A percentile compares a stretch with the other conserved stretches of the same genome.
Conservation (phyloP, 371 early-diverging fungal genomes). For the Syncephalastrum monosporum region DNA sequence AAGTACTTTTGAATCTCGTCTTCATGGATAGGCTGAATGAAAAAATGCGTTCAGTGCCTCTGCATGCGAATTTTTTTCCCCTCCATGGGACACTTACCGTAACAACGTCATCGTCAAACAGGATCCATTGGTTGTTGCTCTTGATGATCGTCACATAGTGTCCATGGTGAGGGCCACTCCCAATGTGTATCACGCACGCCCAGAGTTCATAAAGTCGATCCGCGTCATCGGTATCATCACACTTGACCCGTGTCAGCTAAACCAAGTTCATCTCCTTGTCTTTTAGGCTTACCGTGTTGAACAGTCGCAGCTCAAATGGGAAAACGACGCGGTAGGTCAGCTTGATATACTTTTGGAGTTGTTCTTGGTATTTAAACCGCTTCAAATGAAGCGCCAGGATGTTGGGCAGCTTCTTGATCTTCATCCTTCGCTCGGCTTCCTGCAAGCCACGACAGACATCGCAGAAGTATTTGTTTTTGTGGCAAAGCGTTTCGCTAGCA, state of each 20-base stretch:
- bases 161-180: slow-evolving; percentile 95
- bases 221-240: slow-evolving; percentile 85
- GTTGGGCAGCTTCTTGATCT: slow-evolving; percentile 90
- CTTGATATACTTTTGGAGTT: slow-evolving; percentile 86
- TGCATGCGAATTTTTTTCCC: background rate
- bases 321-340: slow-evolving; percentile 94
- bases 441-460: slow-evolving; percentile 92
- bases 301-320: slow-evolving; percentile 89
- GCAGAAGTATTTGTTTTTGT: slow-evolving; percentile 96
- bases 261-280: background rate
- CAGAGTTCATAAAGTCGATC: slow-evolving; percentile 84
- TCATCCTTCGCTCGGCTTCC: slow-evolving; percentile 96
- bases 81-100: slow-evolving; percentile 51
- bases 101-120: slow-evolving; percentile 94
- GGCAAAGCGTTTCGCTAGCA: slow-evolving; percentile 89
- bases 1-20: slow-evolving; percentile 81
- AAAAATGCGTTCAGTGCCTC: background rate
- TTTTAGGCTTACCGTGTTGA: slow-evolving; percentile 76
- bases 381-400: slow-evolving; percentile 94
- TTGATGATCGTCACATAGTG: slow-evolving; percentile 93
- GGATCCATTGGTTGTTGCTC: slow-evolving; percentile 84
- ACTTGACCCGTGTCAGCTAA: slow-evolving; percentile 27
- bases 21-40: slow-evolving; percentile 64
- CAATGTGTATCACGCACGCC: slow-evolving; percentile 94
- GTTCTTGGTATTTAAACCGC: slow-evolving; percentile 95